Base-by-base conservation (phyloP, 176 grass and related monocot genomes). In the Paspalum notatum region DNA sequence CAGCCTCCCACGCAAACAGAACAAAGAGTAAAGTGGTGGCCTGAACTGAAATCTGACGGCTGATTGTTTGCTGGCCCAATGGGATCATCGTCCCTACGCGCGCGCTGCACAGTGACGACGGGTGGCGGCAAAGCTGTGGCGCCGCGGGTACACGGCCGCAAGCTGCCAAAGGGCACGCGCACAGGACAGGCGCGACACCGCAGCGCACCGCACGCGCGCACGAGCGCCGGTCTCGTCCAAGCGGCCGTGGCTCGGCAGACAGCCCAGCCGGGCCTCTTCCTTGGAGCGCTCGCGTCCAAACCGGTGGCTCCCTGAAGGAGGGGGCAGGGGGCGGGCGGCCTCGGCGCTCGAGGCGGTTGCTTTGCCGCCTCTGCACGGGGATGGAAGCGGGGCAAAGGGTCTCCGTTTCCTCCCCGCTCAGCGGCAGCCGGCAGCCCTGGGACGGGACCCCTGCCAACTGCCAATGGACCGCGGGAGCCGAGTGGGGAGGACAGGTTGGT, bases 271-370 rank as follows among this genome's bases (percentile, higher is more conserved):
- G 62, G 5, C 59, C 16, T 11, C 32, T 44, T 4, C 18, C 10
- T 44, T 13, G 76, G 27, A 62, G 32, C n/a, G n/a, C n/a, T n/a
- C 47, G 68, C 52, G 62, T 59, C 62, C 68, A 80, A 74, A 68
- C 66, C 80, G 66, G 12, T 58, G 8, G n/a, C 74, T 14, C 50
- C 20, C 16, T 8, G 72, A 49, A 49, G 67, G 44, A 1, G 22
- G 68, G 32, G n/a, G 11, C 44, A 69, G 60, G 32, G 22, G 54
- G 56, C 57, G n/a, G 22, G 41, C 25, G 15, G 7, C 53, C 78
- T 22, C 76, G 26, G 17, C 60, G 76, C 62, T 84, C 62, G 63
- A 81, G 70, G 87, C 32, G 68, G 46, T 48, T 54, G 20, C 62
- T 76, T 76, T 80, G 69, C 76, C 68, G 37, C 68, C 80, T 72